phyloP scores from a whole-genome alignment of 352 stramenopile genomes.

The Pythium periplocum region DNA sequence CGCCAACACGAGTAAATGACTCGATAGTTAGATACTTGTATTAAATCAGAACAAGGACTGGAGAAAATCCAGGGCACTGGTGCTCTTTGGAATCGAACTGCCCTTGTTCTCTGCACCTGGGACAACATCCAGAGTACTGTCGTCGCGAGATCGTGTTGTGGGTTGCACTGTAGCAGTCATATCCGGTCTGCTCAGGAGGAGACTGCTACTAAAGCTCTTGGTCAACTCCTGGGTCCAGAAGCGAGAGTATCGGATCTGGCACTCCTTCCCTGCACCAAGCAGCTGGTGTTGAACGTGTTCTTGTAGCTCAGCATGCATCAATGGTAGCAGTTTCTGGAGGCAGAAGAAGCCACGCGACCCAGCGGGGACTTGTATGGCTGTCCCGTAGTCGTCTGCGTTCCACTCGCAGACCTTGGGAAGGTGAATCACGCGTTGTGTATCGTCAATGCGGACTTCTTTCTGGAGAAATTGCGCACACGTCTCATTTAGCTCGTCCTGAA shows the following conservation, averaged over 20 bases:
- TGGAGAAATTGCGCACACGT: constrained; percentile 38
- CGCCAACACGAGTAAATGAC: too few relatives aligned
- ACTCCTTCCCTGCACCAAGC: constrained; percentile 49
- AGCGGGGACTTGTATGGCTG: constrained; percentile 3
- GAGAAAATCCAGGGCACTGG: constrained; percentile 16
- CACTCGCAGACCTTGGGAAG: constrained; percentile 63
- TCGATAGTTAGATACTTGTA: too few relatives aligned
- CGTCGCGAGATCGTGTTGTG: background rate
- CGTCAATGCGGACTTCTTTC: constrained; percentile 35
- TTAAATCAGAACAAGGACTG: constrained; percentile 13
- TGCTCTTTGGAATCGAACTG: constrained; percentile 11
- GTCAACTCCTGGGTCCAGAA: constrained; percentile 51
- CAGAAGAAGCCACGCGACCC: constrained; percentile 55
- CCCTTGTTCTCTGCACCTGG: background rate
- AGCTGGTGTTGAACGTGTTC: constrained; percentile 51
- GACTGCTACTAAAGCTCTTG: too few relatives aligned
- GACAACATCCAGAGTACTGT: background rate
- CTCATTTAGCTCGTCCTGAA: constrained; percentile 76
- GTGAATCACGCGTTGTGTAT: constrained; percentile 30
- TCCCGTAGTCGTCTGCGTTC: constrained; percentile 22
- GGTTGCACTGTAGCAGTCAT: background rate
- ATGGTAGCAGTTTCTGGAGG: constrained; percentile 52
- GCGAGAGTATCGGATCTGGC: constrained; percentile 41
- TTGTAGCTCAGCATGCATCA: constrained; percentile 51
- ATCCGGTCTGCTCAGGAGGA: too few relatives aligned